phyloP scores from a whole-genome alignment of 1,139 yeast genomes.

The Kurtzmaniella quercitrusa region DNA sequence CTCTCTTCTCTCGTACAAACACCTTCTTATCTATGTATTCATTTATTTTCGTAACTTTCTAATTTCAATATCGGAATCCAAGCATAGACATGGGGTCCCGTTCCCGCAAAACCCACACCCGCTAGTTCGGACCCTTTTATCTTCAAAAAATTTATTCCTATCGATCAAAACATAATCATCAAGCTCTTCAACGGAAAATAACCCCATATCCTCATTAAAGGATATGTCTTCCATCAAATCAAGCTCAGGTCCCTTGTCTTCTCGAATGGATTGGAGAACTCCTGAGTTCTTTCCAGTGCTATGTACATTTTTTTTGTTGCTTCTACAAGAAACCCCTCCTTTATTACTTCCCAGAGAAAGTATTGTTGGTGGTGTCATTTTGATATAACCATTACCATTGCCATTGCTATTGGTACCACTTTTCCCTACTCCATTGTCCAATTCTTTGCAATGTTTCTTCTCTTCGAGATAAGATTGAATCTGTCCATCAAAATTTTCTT shows the following conservation, averaged over 20 bases:
- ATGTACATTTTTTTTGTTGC: background rate
- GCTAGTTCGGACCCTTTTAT: constrained; percentile 10
- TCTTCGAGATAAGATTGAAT: constrained; percentile 30
- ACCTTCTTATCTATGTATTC: background rate
- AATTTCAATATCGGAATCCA: constrained; percentile 23
- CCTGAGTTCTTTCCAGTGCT: background rate
- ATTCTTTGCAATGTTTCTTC: constrained; percentile 2
- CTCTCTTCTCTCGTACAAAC: background rate
- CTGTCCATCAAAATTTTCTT: constrained; percentile 26
- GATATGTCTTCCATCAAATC: constrained; percentile 1
- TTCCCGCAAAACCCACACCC: constrained; percentile 42
- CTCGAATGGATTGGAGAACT: constrained; percentile 1
- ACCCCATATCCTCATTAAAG: background rate
- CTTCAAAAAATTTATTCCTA: constrained; percentile 1
- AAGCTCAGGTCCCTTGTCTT: background rate
- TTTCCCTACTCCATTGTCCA: constrained; percentile 7
- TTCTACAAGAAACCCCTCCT: background rate
- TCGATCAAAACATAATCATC: constrained; percentile 5
- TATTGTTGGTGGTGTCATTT: background rate
- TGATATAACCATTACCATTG: too few species aligned
- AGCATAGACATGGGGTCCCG: constrained; percentile 40
- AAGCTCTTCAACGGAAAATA: constrained; percentile 4
- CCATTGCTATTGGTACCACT: background rate
- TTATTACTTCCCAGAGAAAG: background rate
- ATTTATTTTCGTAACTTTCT: constrained; percentile 2